Percentiles rank a stretch among this genome's conserved stretches.
Evolutionary conservation across 371 early-diverging fungal genomes (phyloP).

Genomic region (Chytridiales sp.): DNA sequence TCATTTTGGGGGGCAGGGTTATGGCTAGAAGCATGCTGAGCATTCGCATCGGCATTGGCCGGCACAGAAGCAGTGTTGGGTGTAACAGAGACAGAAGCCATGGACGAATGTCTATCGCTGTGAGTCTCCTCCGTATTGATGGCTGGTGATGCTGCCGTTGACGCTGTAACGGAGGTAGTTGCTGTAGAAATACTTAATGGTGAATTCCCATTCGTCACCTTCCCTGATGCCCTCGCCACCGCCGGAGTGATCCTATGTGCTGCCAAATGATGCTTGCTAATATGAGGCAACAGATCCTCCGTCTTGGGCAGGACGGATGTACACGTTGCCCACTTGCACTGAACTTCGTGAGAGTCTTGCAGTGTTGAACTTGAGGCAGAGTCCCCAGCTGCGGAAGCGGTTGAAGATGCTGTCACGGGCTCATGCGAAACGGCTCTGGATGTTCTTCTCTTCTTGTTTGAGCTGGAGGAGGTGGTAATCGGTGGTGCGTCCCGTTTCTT

Average conservation of each 20-base stretch:
- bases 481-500: too few relatives aligned
- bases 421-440: too few relatives aligned
- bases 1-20: too few relatives aligned
- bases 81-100: background rate
- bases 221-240: background rate
- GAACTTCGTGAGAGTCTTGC: too few relatives aligned
- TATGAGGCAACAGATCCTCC: slow-evolving; percentile 79
- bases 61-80: background rate
- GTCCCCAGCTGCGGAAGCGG: too few relatives aligned
- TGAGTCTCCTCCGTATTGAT: background rate
- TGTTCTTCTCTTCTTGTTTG: too few relatives aligned
- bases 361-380: too few relatives aligned
- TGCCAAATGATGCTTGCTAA: slow-evolving; percentile 69
- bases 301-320: slow-evolving; percentile 66
- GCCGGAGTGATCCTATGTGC: slow-evolving; percentile 47
- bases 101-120: background rate
- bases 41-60: background rate
- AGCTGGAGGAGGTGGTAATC: too few relatives aligned
- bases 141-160: background rate
- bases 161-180: background rate
- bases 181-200: background rate
- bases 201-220: too few relatives aligned
- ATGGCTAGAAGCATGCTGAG: background rate
- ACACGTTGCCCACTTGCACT: slow-evolving; percentile 85
- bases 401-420: too few relatives aligned